phyloP scores from a whole-genome alignment of 345 rosid genomes.

The Populus ilicifolia region DNA sequence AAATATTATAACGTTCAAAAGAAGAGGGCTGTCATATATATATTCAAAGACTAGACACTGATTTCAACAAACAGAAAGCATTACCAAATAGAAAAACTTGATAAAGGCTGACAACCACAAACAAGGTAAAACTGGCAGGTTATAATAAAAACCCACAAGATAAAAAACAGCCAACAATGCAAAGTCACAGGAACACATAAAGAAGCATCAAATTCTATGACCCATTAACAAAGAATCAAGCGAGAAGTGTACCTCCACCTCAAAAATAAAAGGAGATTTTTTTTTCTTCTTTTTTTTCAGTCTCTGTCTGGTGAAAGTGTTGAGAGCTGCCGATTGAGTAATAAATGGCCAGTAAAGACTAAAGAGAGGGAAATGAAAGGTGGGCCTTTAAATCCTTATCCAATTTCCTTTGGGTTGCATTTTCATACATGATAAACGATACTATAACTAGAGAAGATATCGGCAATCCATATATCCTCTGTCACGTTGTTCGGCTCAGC shows the following conservation, averaged over 20 bases:
- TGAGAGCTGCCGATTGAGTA: too few relatives aligned
- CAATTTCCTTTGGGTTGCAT: background rate
- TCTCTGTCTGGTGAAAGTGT: too few relatives aligned
- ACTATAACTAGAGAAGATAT: background rate
- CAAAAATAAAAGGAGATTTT: too few relatives aligned
- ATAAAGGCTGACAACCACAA: too few relatives aligned
- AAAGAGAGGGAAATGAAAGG: constrained; percentile 42
- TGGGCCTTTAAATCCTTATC: constrained; percentile 46
- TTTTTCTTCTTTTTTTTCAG: too few relatives aligned
- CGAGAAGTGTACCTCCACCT: constrained; percentile 18
- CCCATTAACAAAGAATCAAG: constrained; percentile 8
- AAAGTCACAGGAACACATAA: background rate
- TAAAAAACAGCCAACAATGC: background rate
- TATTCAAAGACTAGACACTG: background rate
- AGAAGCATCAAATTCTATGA: constrained; percentile 6
- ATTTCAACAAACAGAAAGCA: background rate
- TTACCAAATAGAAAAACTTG: too few relatives aligned
- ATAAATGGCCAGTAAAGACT: background rate
- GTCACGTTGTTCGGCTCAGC: too few relatives aligned
- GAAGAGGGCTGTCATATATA: too few relatives aligned
- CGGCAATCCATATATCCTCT: background rate
- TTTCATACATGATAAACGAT: background rate
- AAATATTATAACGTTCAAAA: too few relatives aligned
- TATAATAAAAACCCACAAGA: background rate
- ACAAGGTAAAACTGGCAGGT: too few relatives aligned